Evolutionary conservation across 164 flowering plant species (phyloP).

Genomic region (Berberis vulgaris): DNA sequence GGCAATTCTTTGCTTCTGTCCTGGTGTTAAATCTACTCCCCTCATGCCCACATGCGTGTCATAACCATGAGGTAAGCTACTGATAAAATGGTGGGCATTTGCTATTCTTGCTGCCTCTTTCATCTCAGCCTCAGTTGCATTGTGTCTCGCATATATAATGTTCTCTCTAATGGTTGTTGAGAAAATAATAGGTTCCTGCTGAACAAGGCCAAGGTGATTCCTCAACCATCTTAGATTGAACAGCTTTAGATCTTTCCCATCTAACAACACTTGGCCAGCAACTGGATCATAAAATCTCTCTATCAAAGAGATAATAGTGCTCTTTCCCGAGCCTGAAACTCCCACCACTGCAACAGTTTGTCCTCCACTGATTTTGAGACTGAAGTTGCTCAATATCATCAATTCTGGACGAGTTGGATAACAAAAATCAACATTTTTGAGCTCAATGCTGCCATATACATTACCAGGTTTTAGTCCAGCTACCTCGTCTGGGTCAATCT

Average conservation of each 20-base stretch:
- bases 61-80: constrained; percentile 94
- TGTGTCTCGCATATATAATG: constrained; percentile 92
- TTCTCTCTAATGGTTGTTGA: constrained; percentile 92
- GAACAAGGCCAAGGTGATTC: constrained; percentile 84
- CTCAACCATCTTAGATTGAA: constrained; percentile 92
- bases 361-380: constrained; percentile 89
- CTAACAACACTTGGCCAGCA: constrained; percentile 78
- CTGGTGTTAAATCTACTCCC: constrained; percentile 91
- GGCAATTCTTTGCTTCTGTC: constrained; percentile 96
- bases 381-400: constrained; percentile 79
- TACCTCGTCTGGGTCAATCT: constrained; percentile 82
- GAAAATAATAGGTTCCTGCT: constrained; percentile 94
- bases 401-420: constrained; percentile 90
- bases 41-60: constrained; percentile 98
- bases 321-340: constrained; percentile 98
- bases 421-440: constrained; percentile 82
- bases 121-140: constrained; percentile 93
- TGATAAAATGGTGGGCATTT: constrained; percentile 95
- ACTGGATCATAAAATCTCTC: constrained; percentile 92
- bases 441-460: constrained; percentile 86
- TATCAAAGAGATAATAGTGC: constrained; percentile 82
- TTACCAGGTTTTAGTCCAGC: constrained; percentile 80
- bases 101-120: constrained; percentile 99
- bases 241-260: constrained; percentile 73
- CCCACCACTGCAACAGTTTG: constrained; percentile 97